Evolutionary conservation across 2,329 filamentous ascomycete species (phyloP).

Genomic region (Penicillium sp.): DNA sequence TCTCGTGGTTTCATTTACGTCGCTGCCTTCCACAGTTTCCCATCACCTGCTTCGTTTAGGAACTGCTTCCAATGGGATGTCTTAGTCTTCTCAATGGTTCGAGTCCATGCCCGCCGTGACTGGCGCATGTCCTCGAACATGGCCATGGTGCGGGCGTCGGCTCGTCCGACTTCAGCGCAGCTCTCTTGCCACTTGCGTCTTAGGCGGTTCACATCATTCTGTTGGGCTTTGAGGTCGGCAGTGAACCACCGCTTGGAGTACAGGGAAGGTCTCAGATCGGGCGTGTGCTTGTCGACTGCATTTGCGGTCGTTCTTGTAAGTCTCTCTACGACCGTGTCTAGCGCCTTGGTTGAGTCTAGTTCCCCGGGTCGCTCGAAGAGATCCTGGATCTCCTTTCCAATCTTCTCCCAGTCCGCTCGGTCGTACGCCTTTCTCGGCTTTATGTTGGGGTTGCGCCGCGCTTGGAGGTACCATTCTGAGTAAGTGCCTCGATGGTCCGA

Average conservation of each 20-base stretch:
- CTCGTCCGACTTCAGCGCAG: constrained; percentile 10
- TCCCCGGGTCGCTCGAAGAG: too few species aligned
- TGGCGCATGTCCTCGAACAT: constrained; percentile 6
- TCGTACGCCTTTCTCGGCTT: constrained; percentile 14
- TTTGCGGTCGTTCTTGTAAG: constrained; percentile 3
- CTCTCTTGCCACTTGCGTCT: constrained; percentile 21
- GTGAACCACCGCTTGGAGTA: constrained; percentile 31
- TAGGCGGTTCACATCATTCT: constrained; percentile 20
- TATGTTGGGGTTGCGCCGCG: background rate
- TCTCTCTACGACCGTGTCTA: constrained; percentile 6
- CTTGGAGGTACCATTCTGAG: constrained; percentile 17
- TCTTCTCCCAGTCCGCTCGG: constrained; percentile 11
- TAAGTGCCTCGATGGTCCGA: constrained; percentile 21
- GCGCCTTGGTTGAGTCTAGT: constrained; percentile 3
- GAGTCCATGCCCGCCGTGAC: constrained; percentile 15
- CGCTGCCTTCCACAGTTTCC: constrained; percentile 14
- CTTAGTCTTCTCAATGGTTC: constrained; percentile 18
- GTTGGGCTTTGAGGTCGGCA: constrained; percentile 24
- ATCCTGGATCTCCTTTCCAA: constrained; percentile 5
- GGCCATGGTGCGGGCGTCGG: constrained; percentile 1
- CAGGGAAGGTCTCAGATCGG: background rate
- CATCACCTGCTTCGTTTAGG: background rate
- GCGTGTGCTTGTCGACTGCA: constrained; percentile 16
- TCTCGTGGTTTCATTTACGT: constrained; percentile 9
- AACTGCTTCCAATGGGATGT: constrained; percentile 22